Evolutionary conservation across 176 grass and related monocot genomes (phyloP), one percentile per base, ranked within the genome.

Genomic region (Themeda triandra): DNA sequence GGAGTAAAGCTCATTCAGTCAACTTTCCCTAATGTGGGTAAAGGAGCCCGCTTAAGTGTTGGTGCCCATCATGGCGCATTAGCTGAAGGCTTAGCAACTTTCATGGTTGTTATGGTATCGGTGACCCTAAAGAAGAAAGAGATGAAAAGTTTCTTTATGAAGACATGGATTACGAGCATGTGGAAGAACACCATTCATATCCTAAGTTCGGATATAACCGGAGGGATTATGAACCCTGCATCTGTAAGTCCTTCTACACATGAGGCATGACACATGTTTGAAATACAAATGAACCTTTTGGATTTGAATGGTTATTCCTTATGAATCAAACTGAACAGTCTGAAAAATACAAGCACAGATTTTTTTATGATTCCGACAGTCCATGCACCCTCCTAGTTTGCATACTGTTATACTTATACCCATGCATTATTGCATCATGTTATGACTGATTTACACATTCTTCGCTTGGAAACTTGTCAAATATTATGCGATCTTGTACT

Each of bases 151-250:
- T 99, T 99, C 91, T 94, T 99, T 82, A 87, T 96, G 83, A 92
- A 94, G 71, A 99, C 93, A 87, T 99, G 96, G 96, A 96, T 99
- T 70, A 84, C 75, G 5, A 99, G 91, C 80, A 83, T 99, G 41
- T 94, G 85, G 48, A 96, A 99, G 75, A 92, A 96, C 84, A 88
- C 93, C 13, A 83, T 99, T 86, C 93, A 99, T 90, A 84, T 99
- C 30, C 91, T 99, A 76, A 95, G 96, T 69, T 99, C 93, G 5
- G 96, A 98, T 85, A 86, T 94, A 72, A 96, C 91, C 77, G 96
- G 96, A 78, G 96, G 96, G 67, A 89, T 98, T 79, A 98, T 98
- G 96, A 98, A 98, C 69, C 93, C 96, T 85, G 96, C 96, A 82
- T 96, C 93, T 85, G 96, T 98, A 90, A 94, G 91, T 86, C 24